phyloP scores from a whole-genome alignment of 768 basidiomycete species.

The Kwoniella heveanensis region DNA sequence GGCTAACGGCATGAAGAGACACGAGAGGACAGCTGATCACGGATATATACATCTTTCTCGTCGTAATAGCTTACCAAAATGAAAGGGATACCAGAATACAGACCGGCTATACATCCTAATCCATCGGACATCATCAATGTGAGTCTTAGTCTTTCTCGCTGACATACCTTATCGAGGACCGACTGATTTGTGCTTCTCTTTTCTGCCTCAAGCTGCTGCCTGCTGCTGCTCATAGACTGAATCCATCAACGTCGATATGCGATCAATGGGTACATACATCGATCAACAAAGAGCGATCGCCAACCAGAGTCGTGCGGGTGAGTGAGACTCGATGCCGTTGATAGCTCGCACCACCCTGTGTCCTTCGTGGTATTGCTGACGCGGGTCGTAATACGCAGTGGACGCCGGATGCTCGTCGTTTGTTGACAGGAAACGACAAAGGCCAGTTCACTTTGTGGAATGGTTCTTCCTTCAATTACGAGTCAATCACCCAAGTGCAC shows the following conservation, averaged over 20 bases:
- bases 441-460: slow-evolving; percentile 99
- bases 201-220: slow-evolving; percentile 72
- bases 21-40: no score
- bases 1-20: no score
- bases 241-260: slow-evolving; percentile 88
- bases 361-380: background rate
- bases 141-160: slow-evolving; percentile 32
- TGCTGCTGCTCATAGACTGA: slow-evolving; percentile 85
- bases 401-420: slow-evolving; percentile 92
- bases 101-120: slow-evolving; percentile 67
- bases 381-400: slow-evolving; percentile 70
- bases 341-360: no score
- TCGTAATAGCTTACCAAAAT: slow-evolving; percentile 23
- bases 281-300: slow-evolving; percentile 96
- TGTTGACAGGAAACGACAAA: slow-evolving; percentile 91
- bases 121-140: slow-evolving; percentile 84
- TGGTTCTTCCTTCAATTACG: slow-evolving; percentile 98
- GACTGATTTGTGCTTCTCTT: background rate
- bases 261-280: slow-evolving; percentile 98
- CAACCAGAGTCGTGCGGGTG: slow-evolving; percentile 92
- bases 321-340: slow-evolving; percentile 52
- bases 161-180: background rate
- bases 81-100: slow-evolving; percentile 61
- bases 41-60: no score
- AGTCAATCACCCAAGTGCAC: slow-evolving; percentile 93